A percentile compares a stretch with the other conserved stretches of the same genome.
phyloP scores from a whole-genome alignment of 2,329 filamentous ascomycete genomes.

The Fusarium solani-melongenae region DNA sequence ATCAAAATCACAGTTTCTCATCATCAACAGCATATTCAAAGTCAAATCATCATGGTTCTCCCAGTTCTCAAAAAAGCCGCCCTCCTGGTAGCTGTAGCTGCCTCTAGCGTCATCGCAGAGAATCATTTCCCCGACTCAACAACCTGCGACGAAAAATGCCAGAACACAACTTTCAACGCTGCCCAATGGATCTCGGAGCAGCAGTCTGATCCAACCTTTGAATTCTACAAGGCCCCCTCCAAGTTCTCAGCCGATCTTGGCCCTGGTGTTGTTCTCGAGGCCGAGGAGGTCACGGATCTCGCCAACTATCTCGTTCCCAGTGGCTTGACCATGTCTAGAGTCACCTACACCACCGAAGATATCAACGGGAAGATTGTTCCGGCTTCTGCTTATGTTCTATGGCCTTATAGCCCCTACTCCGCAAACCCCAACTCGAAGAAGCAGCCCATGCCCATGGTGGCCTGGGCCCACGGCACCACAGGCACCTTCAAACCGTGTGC shows the following conservation, averaged over 20 bases:
- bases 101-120: neutral
- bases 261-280: neutral
- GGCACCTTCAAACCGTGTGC: constrained; percentile 26
- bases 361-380: constrained; percentile 13
- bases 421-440: neutral
- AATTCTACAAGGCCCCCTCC: neutral
- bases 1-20: neutral
- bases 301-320: constrained; percentile 20
- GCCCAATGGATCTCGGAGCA: neutral
- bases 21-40: neutral
- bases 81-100: neutral
- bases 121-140: neutral
- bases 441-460: constrained; percentile 1
- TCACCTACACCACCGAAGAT: constrained; percentile 25
- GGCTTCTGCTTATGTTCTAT: constrained; percentile 11
- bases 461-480: constrained; percentile 12
- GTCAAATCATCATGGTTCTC: neutral
- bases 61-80: neutral
- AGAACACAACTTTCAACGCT: neutral
- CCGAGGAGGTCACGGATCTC: constrained; percentile 12
- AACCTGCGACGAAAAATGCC: neutral
- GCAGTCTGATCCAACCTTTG: neutral
- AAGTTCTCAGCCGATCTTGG: neutral
- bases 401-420: neutral
- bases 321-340: constrained; percentile 24